Base-by-base conservation (phyloP, 2,329 filamentous ascomycete genomes). In the Colletotrichum somersetense region DNA sequence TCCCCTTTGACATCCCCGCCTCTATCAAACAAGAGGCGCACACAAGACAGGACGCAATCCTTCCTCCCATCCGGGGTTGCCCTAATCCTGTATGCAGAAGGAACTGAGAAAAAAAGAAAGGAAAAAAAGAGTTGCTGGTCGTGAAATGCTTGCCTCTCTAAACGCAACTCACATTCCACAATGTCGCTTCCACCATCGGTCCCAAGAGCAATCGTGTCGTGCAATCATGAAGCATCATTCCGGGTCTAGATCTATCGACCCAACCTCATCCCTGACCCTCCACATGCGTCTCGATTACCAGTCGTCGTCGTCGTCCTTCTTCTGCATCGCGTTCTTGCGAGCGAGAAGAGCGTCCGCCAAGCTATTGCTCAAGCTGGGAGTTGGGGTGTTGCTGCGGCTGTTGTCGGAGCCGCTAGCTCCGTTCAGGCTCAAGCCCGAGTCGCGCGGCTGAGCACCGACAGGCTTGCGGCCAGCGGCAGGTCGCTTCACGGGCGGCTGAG, bases 261-360 rank as follows among this genome's bases (percentile, higher is more conserved):
- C 56, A 64, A 52, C 57, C 56, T 42, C 71, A 62, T 66, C 71
- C 62, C 67, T 58, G 59, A 64, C 69, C 50, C 62, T 62, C 62
- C 57, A 75, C 67, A 71, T 53, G 48, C 58, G 26, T 50, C 38
- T 63, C 66, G 58, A 64, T 77, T 80, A 93, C 91, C 91, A 93
- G 78, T 93, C 90, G 58, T 93, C 91, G 23, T 92, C 90, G 26
- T 91, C 88, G 68, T 89, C 86, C 80, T 89, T 89, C 77, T 88
- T 89, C 77, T 91, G 90, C 91, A 94, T 94, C 7, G 92, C 92
- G 75, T 89, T 91, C 84, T 95, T 92, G 77, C 93, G 87, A 55
- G 92, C 92, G 76, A 93, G 84, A 76, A 96, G 83, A n/a, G 93
- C 93, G 79, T 95, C 93, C 2, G 93, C 93, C 75, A 96, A 82